These are phyloP conservation scores for Triticum monococcum DNA, from an alignment of 176 grass and related monocot species.

Conservation along the genomic window DNA sequence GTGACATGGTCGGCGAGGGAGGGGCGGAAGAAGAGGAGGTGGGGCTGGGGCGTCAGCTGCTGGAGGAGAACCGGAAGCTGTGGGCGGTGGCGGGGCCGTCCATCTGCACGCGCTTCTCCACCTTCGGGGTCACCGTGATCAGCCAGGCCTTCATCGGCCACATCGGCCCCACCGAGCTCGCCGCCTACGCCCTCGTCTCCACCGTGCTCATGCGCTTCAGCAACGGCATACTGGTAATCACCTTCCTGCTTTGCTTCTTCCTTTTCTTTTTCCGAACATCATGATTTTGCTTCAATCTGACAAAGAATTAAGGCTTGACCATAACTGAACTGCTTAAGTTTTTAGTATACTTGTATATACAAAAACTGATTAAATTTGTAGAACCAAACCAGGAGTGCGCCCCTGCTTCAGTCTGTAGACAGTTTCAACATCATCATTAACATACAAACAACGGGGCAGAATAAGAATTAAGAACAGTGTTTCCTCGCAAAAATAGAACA, in stretches of 20 bases:
- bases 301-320: not conserved
- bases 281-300: not conserved
- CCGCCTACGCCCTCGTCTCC: slow-evolving; percentile 74
- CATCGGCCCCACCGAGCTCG: slow-evolving; percentile 83
- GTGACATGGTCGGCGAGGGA: not conserved
- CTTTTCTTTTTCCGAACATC: too few relatives aligned
- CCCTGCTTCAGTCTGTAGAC: not conserved
- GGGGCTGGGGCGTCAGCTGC: slow-evolving; percentile 15
- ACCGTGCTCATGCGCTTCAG: slow-evolving; percentile 86
- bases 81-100: slow-evolving; percentile 81
- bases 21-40: not conserved
- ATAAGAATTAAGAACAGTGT: not conserved
- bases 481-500: too few relatives aligned
- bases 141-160: slow-evolving; percentile 93
- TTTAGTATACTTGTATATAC: not conserved
- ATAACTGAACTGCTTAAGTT: not conserved
- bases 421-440: not conserved
- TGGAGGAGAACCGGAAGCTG: slow-evolving; percentile 85
- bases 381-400: not conserved
- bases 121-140: slow-evolving; percentile 88
- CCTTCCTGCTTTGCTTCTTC: not conserved
- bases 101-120: slow-evolving; percentile 81
- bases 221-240: slow-evolving; percentile 65
- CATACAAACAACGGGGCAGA: not conserved
- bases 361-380: too few relatives aligned